These are phyloP conservation scores for Aspergillus hiratsukae DNA, from an alignment of 2,329 filamentous ascomycete genomes.

Conservation along the genomic window DNA sequence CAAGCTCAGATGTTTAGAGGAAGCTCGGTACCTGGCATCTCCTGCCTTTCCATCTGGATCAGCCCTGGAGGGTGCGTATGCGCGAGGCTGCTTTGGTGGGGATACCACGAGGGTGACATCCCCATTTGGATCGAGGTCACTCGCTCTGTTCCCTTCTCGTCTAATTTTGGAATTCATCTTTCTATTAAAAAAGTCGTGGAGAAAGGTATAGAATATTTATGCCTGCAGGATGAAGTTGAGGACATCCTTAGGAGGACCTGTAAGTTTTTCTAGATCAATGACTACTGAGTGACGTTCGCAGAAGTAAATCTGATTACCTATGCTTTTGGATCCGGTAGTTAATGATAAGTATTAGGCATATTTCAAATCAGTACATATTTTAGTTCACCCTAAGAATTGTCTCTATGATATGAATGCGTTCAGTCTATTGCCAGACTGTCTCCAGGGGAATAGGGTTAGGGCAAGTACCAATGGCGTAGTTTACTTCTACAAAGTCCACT, in stretches of 20 bases:
- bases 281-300: background rate
- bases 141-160: background rate
- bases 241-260: background rate
- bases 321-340: too few relatives aligned
- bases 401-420: background rate
- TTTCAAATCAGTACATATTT: too few relatives aligned
- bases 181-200: background rate
- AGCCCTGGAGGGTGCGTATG: background rate
- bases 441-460: background rate
- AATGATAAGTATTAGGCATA: too few relatives aligned
- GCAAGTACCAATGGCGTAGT: background rate
- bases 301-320: too few relatives aligned
- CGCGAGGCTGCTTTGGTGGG: background rate
- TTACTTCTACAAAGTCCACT: background rate
- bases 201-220: background rate
- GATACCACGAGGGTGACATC: background rate
- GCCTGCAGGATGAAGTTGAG: background rate
- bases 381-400: background rate
- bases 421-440: background rate
- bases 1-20: background rate
- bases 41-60: background rate
- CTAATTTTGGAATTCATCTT: background rate
- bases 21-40: background rate
- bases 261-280: background rate
- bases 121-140: background rate